phyloP scores from a whole-genome alignment of 305 asterid genomes.

The Fraxinus floribunda region DNA sequence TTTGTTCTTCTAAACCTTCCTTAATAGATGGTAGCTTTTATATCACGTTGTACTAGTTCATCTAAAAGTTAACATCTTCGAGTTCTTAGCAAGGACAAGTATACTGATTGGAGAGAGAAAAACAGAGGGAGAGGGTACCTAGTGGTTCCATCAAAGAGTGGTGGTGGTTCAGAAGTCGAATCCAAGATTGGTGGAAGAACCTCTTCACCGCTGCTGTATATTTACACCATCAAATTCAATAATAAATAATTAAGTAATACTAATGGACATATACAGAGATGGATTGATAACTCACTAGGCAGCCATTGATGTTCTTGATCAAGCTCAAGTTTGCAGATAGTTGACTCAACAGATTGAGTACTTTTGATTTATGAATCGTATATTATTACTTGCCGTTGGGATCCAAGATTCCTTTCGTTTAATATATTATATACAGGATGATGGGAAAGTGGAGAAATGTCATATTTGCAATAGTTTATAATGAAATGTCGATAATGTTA shows the following conservation, averaged over 20 bases:
- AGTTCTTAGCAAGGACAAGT: background rate
- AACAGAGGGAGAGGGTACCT: constrained; percentile 29
- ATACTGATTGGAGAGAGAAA: background rate
- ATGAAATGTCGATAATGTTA: background rate
- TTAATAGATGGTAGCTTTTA: background rate
- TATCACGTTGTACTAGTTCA: background rate
- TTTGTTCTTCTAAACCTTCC: background rate
- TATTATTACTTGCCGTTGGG: background rate
- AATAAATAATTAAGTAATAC: background rate
- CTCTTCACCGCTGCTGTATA: constrained; percentile 27
- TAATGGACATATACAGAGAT: background rate
- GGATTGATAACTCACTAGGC: constrained; percentile 21
- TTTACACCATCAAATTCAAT: background rate
- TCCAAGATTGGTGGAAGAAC: constrained; percentile 47
- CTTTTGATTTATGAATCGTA: background rate
- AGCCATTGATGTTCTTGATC: constrained; percentile 25
- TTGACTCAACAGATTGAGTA: background rate
- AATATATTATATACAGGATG: background rate
- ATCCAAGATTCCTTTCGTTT: background rate
- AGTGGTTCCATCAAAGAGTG: constrained; percentile 53
- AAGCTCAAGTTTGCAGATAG: background rate
- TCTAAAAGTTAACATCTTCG: background rate
- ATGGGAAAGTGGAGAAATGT: background rate
- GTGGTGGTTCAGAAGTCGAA: constrained; percentile 48
- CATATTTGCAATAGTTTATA: background rate